A percentile compares a stretch with the other conserved stretches of the same genome.
phyloP scores from a whole-genome alignment of 2,329 filamentous ascomycete genomes.

The Thelonectria olida region DNA sequence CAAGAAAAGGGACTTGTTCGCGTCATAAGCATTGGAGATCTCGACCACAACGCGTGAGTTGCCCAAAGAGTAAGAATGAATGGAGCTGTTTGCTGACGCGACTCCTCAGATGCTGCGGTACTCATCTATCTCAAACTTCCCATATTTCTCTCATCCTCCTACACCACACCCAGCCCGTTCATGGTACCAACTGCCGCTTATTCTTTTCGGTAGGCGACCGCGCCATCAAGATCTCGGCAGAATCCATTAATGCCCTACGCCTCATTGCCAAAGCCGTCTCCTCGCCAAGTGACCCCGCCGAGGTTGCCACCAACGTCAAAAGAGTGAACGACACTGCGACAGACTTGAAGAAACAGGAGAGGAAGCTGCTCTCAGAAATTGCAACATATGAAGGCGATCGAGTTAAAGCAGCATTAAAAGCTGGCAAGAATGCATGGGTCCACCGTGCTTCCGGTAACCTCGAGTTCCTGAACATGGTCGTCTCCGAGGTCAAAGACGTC shows the following conservation, averaged over 20 bases:
- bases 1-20: constrained; percentile 45
- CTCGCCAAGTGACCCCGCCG: constrained; percentile 30
- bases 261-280: constrained; percentile 39
- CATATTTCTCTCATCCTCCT: constrained; percentile 43
- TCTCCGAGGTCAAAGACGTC: constrained; percentile 34
- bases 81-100: background rate
- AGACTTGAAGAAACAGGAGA: constrained; percentile 37
- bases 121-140: constrained; percentile 43
- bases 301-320: constrained; percentile 30
- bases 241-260: constrained; percentile 35
- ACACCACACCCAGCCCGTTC: constrained; percentile 40
- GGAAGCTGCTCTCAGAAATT: constrained; percentile 41
- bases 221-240: constrained; percentile 35
- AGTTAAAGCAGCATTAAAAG: constrained; percentile 21
- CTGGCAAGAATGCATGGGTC: constrained; percentile 34
- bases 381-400: constrained; percentile 42
- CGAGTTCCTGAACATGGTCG: constrained; percentile 44
- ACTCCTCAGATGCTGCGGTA: constrained; percentile 40
- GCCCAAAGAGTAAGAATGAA: accelerated
- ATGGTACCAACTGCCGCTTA: constrained; percentile 44
- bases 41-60: constrained; percentile 43
- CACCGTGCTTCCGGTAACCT: constrained; percentile 36
- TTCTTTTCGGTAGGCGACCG: constrained; percentile 42
- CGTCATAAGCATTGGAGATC: constrained; percentile 40
- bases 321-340: constrained; percentile 24